Base-by-base conservation (phyloP, 495 filamentous ascomycete genomes). In the Neurospora sp. region DNA sequence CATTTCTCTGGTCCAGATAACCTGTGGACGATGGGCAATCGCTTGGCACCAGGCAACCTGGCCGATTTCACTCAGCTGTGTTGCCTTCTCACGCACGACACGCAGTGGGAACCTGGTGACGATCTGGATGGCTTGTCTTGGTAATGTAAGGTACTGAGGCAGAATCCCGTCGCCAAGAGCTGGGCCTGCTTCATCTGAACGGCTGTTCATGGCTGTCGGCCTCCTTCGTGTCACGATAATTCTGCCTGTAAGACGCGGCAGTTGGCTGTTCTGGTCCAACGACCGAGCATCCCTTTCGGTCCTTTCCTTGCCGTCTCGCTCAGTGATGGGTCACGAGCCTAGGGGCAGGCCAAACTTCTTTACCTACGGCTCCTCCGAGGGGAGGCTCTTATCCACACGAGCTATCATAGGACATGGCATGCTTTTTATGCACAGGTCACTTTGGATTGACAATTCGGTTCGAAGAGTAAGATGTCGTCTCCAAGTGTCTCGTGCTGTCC, bases 81-180 rank as follows among this genome's bases (percentile, higher is more conserved):
- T 65, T 8, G 53, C 53, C 53, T 35, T 65, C 27, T 65, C 27
- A 65, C 53, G 27, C 53, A 65, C 6, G 14, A 65, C 31, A 65
- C 27, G 53, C 53, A 65, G 27, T 16, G 31, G 53, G 14, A 35
- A 37, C 27, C 53, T 65, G 53, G 53, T 59, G 45, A 31, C 12
- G 53, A 73, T 74, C 72, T 73, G 71, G 73, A 73, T 73, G 37
- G 68, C 68, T 44, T 47, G 69, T 73, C 72, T 72, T 74, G 76
- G 70, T 74, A 65, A 77, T 78, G 78, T 73, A 72, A 77, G 77
- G 77, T 75, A 77, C 78, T 76, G 69, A 65, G 65, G 70, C 72
- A 74, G 41, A 61, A 42, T 74, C 74, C 75, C 74, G 75, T 76
- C 76, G 77, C 78, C 78, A 80, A 80, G 78, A 68, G 71, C 77